Base-by-base conservation (phyloP, 1,284 basidiomycete genomes). In the Apiotrichum veenhuisii region DNA sequence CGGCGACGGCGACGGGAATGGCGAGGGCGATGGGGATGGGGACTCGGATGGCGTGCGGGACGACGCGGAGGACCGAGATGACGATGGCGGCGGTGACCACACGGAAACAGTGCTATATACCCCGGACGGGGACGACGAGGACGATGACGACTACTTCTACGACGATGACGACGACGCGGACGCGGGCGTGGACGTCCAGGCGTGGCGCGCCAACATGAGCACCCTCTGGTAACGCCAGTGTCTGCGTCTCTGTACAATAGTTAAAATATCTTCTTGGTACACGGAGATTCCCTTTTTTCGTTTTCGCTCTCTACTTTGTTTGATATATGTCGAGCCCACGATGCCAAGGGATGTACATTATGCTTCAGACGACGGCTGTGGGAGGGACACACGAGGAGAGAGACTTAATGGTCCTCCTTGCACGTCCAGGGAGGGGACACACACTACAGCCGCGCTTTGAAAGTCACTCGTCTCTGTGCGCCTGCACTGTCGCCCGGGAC, bases 141-240 rank as follows among this genome's bases (percentile, higher is more conserved):
- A 3, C 17, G 42, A 18, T 2, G 14, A 37, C 46, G 5, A 12
- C 11, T 22, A n/a, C 30, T n/a, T 34, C 3, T 18, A 46, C 30
- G 45, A 34, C 18, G 27, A 18, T 18, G 18, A 46, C 3, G 44
- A 30, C 44, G 14, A 20, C 5, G n/a, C 15, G 27, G 42, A 44
- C 17, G 23, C 27, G 27, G 30, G 27, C 10, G 22, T 48, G 12
- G 27, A 36, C 12, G 34, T 36, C 46, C 30, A 36, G 22, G 46
- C 46, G 22, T 48, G 46, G 46, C n/a, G 33, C n/a, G 46, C 46
- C 8, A 48, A 48, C 33, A 46, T 46, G 45, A 46, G 45, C 30
- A 46, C 45, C 10, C n/a, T 46, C 30, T 46, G 45, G 45, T 46
- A 46, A 34, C 2, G 22, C 1, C 20, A n/a, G 5, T 9, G 10